Conservation (phyloP, 2,329 filamentous ascomycete genomes). For the Gnomoniopsis sp. region DNA sequence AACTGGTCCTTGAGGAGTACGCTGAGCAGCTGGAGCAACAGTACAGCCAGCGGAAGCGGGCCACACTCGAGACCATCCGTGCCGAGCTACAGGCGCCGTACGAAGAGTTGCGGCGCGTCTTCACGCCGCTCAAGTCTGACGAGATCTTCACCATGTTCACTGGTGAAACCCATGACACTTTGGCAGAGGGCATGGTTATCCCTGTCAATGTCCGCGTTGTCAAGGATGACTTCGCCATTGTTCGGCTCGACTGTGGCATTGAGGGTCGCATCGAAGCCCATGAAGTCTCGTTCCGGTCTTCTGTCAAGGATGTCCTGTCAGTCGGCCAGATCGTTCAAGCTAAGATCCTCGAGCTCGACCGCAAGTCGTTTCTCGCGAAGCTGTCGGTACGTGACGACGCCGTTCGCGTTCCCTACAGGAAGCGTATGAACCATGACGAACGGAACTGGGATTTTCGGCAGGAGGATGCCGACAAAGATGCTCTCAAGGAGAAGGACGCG, state of each 20-base stretch:
- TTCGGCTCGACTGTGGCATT: constrained; percentile 89
- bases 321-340: constrained; percentile 82
- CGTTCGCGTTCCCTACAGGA: constrained; percentile 68
- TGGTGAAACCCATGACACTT: constrained; percentile 80
- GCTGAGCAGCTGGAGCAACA: constrained; percentile 92
- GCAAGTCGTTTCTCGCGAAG: constrained; percentile 78
- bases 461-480: constrained; percentile 78
- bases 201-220: constrained; percentile 84
- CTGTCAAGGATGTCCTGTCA: constrained; percentile 70
- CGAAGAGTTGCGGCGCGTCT: constrained; percentile 85
- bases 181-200: constrained; percentile 88
- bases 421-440: constrained; percentile 66
- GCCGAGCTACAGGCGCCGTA: constrained; percentile 90
- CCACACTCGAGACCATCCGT: constrained; percentile 92
- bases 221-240: constrained; percentile 89
- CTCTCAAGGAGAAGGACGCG: constrained; percentile 81
- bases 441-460: constrained; percentile 85
- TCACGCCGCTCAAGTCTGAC: constrained; percentile 64
- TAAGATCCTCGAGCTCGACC: constrained; percentile 84
- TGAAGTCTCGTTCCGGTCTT: constrained; percentile 70
- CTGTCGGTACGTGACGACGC: constrained; percentile 81
- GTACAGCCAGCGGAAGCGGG: constrained; percentile 90
- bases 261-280: constrained; percentile 82
- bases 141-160: constrained; percentile 97
- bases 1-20: constrained; percentile 93